Conservation (phyloP, 2,329 filamentous ascomycete species). For the Calcarisporium arbuscula region DNA sequence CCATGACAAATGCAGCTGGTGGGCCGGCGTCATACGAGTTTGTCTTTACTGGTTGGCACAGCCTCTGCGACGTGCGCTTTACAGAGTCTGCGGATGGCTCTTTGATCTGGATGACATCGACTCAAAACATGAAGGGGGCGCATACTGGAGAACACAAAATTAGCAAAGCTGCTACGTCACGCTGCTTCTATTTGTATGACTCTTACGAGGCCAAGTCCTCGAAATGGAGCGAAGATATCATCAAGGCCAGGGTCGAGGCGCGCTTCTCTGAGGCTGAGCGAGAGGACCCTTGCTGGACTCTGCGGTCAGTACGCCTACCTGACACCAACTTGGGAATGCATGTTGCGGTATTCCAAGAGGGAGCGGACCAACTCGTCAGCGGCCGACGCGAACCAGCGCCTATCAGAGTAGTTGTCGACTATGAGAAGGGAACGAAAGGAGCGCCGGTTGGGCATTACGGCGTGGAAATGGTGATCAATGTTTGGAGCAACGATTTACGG, state of each 20-base stretch:
- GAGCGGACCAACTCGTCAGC: constrained; percentile 53
- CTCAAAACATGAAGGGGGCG: constrained; percentile 52
- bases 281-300: constrained; percentile 73
- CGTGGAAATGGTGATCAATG: constrained; percentile 63
- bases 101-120: constrained; percentile 62
- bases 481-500: constrained; percentile 47
- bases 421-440: constrained; percentile 59
- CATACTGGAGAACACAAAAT: constrained; percentile 35
- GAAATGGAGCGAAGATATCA: constrained; percentile 77
- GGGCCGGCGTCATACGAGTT: constrained; percentile 63
- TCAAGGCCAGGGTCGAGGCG: constrained; percentile 79
- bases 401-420: constrained; percentile 68
- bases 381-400: constrained; percentile 62
- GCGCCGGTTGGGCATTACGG: constrained; percentile 61
- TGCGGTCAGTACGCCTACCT: constrained; percentile 61
- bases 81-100: constrained; percentile 62
- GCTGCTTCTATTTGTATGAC: constrained; percentile 67
- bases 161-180: constrained; percentile 48
- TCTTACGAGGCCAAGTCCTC: constrained; percentile 70
- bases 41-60: constrained; percentile 67
- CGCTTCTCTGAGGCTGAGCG: constrained; percentile 79
- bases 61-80: constrained; percentile 63
- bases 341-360: constrained; percentile 68
- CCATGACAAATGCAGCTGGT: constrained; percentile 57
- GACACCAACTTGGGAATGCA: constrained; percentile 55